Percentiles rank a stretch among this genome's conserved stretches.
Evolutionary conservation across 768 basidiomycete genomes (phyloP).

Genomic region (Amanita pseudoporphyria): DNA sequence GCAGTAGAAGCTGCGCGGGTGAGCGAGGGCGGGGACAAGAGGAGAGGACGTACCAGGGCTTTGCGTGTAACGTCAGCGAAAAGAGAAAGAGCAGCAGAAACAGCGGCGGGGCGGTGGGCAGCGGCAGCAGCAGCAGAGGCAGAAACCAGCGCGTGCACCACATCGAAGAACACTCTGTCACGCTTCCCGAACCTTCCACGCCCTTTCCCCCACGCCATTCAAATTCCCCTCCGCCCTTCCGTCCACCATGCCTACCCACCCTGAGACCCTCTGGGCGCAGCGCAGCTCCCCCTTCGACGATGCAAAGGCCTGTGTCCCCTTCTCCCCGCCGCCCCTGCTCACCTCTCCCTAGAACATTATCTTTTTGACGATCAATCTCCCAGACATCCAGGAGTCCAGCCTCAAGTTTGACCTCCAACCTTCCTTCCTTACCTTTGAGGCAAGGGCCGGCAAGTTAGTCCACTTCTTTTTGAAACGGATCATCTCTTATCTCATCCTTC

Average conservation of each 20-base stretch:
- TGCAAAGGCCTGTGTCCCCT: constrained; percentile 46
- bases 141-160: constrained; percentile 85
- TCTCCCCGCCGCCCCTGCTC: constrained; percentile 4
- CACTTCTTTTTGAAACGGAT: not conserved
- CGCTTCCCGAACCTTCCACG: constrained; percentile 36
- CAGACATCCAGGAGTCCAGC: constrained; percentile 52
- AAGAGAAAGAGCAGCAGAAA: constrained; percentile 72
- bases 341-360: constrained; percentile 65
- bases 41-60: constrained; percentile 57
- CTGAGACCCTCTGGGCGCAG: constrained; percentile 94
- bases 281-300: constrained; percentile 59
- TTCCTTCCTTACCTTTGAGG: constrained; percentile 53
- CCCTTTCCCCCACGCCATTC: constrained; percentile 13
- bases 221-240: constrained; percentile 11
- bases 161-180: not conserved
- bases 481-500: constrained; percentile 10
- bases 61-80: constrained; percentile 70
- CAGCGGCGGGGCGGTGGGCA: constrained; percentile 74
- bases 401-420: constrained; percentile 53
- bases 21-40: not conserved
- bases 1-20: constrained; percentile 64
- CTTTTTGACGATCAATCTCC: constrained; percentile 77
- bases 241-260: constrained; percentile 45
- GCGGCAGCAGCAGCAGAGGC: constrained; percentile 63
- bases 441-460: constrained; percentile 49